These are phyloP conservation scores for Colletotrichum tanaceti DNA, from an alignment of 2,329 filamentous ascomycete genomes.

Conservation along the genomic window DNA sequence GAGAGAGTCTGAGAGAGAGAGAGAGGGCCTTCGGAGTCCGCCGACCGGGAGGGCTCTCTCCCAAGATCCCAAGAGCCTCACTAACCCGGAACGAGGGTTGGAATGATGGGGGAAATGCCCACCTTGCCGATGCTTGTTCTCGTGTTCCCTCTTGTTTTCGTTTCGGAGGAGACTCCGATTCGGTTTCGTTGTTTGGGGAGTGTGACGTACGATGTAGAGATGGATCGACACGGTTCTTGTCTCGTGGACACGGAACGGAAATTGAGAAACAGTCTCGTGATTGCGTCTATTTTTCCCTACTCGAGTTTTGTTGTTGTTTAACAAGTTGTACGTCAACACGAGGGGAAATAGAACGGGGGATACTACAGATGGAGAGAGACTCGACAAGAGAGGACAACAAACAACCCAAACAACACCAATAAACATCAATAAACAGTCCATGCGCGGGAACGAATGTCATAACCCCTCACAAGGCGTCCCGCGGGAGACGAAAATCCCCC, in stretches of 20 bases:
- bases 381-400: background rate
- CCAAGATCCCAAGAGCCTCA: conserved; percentile 38
- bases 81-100: conserved; percentile 12
- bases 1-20: too few species aligned
- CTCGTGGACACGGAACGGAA: background rate
- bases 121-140: conserved; percentile 34
- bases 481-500: background rate
- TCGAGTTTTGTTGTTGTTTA: too few species aligned
- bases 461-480: conserved; percentile 20
- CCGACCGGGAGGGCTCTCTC: conserved; percentile 18
- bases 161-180: conserved; percentile 27
- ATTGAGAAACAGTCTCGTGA: background rate
- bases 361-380: too few species aligned
- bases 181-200: conserved; percentile 5
- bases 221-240: background rate
- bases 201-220: too few species aligned
- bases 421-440: too few species aligned
- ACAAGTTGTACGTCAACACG: too few species aligned
- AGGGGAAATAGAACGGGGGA: too few species aligned
- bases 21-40: conserved; percentile 18
- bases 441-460: too few species aligned
- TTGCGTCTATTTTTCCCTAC: background rate
- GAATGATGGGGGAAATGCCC: conserved; percentile 20
- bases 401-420: too few species aligned
- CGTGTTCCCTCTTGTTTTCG: background rate